A percentile compares a stretch with the other conserved stretches of the same genome.
phyloP scores from a whole-genome alignment of 2,329 filamentous ascomycete genomes.

The Talaromyces verruculosus region DNA sequence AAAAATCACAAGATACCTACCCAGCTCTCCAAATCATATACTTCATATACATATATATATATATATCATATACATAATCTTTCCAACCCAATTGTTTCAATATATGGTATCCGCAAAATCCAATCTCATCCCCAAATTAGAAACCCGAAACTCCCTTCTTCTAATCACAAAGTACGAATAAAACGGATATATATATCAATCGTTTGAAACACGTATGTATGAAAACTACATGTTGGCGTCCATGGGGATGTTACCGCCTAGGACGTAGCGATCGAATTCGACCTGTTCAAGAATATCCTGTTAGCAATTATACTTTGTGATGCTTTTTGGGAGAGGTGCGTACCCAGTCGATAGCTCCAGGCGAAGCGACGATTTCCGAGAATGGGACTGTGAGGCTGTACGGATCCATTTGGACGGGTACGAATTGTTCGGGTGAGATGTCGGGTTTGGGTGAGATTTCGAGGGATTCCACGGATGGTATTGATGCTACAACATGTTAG shows the following conservation, averaged over 20 bases:
- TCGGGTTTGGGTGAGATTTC: slow-evolving; percentile 19
- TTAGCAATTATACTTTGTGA: slow-evolving; percentile 14
- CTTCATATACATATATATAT: neutral
- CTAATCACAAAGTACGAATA: neutral
- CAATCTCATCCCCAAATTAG: neutral
- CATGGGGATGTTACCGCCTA: slow-evolving; percentile 14
- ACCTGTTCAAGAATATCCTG: neutral
- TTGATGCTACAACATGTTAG: slow-evolving; percentile 11
- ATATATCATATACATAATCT: neutral
- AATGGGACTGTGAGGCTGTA: slow-evolving; percentile 20
- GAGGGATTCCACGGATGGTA: slow-evolving; percentile 18
- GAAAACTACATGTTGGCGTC: slow-evolving; percentile 6
- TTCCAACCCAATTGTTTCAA: neutral
- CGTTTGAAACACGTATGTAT: neutral
- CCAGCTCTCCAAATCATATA: neutral
- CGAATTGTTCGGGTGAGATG: slow-evolving; percentile 13
- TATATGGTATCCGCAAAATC: neutral
- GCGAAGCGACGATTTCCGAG: slow-evolving; percentile 21
- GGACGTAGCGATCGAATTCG: slow-evolving; percentile 21
- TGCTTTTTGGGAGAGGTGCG: neutral
- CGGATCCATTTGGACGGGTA: slow-evolving; percentile 6
- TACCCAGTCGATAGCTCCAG: slow-evolving; percentile 22
- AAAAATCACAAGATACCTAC: neutral
- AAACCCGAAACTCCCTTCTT: neutral
- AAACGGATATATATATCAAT: neutral